These are phyloP conservation scores for Hamamelis virginiana DNA, from an alignment of 164 flowering plant species.

Conservation along the genomic window DNA sequence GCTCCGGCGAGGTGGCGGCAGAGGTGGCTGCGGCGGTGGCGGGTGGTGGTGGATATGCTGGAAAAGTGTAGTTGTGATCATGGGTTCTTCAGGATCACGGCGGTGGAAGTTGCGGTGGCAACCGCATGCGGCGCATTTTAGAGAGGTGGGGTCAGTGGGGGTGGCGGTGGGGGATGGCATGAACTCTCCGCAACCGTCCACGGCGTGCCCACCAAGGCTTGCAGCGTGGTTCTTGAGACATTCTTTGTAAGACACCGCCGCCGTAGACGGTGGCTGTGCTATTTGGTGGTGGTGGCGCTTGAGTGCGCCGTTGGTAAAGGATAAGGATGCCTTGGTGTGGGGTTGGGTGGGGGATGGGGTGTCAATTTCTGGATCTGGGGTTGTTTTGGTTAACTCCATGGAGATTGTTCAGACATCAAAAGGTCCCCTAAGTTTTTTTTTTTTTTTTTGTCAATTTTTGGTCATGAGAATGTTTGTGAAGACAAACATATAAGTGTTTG, in stretches of 20 bases:
- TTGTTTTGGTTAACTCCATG: conserved; percentile 15
- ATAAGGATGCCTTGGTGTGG: conserved; percentile 14
- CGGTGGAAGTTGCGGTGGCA: conserved; percentile 80
- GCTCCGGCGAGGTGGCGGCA: conserved; percentile 26
- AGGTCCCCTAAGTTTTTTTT: neutral
- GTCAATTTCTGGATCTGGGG: conserved; percentile 21
- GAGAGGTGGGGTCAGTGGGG: conserved; percentile 47
- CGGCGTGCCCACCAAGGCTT: conserved; percentile 53
- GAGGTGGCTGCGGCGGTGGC: conserved; percentile 31
- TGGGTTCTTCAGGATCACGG: conserved; percentile 43
- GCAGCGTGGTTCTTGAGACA: conserved; percentile 74
- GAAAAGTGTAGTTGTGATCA: conserved; percentile 25
- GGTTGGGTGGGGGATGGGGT: conserved; percentile 22
- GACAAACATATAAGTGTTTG: too few species aligned
- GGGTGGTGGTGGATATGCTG: conserved; percentile 39
- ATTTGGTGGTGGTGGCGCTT: conserved; percentile 25
- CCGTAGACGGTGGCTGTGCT: conserved; percentile 9
- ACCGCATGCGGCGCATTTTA: conserved; percentile 69
- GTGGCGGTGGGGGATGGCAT: conserved; percentile 52
- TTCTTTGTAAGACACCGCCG: conserved; percentile 45
- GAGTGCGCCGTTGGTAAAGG: conserved; percentile 46
- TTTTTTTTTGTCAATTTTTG: neutral
- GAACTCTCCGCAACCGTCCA: conserved; percentile 77
- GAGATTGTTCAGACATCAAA: neutral
- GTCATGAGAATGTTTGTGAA: neutral